Evolutionary conservation across 306 rosid species (phyloP).

Genomic region (Cucurbita pepo): DNA sequence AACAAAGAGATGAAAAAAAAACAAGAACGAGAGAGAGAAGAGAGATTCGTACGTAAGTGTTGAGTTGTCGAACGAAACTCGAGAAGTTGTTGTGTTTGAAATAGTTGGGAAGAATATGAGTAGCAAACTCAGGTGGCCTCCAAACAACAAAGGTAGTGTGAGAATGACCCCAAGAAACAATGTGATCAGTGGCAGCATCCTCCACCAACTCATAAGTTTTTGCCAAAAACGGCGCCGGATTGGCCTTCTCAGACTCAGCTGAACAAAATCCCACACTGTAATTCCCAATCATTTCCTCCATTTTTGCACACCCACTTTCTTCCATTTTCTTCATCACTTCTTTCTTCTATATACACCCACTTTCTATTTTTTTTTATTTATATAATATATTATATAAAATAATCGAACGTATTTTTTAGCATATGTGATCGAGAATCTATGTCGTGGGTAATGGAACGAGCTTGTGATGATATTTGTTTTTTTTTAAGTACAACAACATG

Average conservation of each 20-base stretch:
- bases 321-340: background rate
- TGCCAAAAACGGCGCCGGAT: conserved; percentile 59
- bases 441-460: no score
- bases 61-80: conserved; percentile 75
- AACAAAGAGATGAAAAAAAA: background rate
- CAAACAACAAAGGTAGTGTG: conserved; percentile 52
- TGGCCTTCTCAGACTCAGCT: conserved; percentile 29
- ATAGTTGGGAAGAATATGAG: conserved; percentile 65
- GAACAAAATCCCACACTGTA: conserved; percentile 15
- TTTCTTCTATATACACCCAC: background rate
- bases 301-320: no score
- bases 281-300: conserved; percentile 7
- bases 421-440: no score
- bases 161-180: conserved; percentile 70
- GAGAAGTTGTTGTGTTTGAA: conserved; percentile 90
- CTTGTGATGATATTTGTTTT: no score
- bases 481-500: no score
- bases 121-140: conserved; percentile 66
- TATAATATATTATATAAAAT: no score
- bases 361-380: background rate
- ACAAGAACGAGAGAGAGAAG: background rate
- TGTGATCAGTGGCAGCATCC: conserved; percentile 55
- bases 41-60: conserved; percentile 38
- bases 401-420: no score
- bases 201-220: conserved; percentile 74